Evolutionary conservation across 345 rosid genomes (phyloP), one percentile per base, ranked within the genome.

Genomic region (Eucalyptus brandiana): DNA sequence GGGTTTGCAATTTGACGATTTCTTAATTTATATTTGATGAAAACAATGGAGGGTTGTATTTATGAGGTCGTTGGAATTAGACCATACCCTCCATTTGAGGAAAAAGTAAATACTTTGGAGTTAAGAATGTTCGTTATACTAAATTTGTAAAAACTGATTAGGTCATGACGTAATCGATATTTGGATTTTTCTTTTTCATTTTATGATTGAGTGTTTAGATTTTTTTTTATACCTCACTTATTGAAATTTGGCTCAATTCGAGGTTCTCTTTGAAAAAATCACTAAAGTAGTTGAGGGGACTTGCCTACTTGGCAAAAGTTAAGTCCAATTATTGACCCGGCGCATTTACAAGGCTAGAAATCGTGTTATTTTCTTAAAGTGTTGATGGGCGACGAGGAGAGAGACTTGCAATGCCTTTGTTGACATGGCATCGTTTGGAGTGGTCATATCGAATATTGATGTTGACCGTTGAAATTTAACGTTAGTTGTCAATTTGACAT

Each of bases 171-270:
- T 18, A 16, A 34, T 17, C 2, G 2, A 14, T 62, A 65, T 11
- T 17, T n/a, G 0, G 9, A 65, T 30, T n/a, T 65, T 65, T 65
- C 17, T 7, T 30, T 65, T 16, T 4, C 3, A 5, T n/a, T n/a
- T 65, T 65, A 16, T 7, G 17, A 16, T 65, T 5, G 21, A n/a
- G 11, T 4, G 6, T 65, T n/a, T n/a, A n/a, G 21, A 16, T n/a
- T 65, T 2, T 65, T 15, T n/a, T n/a, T 32, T 15, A n/a, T 2
- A 1, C 11, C 18, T 15, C 2, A 0, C 37, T 17, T 4, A 5
- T n/a, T 8, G 76, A 65, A 8, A n/a, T n/a, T n/a, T 4, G 40
- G 76, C 37, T n/a, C 11, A 4, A 8, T n/a, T n/a, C 9, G 0
- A 32, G 76, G 11, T 13, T 30, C 34, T 30, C 18, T 14, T 13